Percentiles rank a stretch among this genome's conserved stretches.
Evolutionary conservation across 1,284 basidiomycete species (phyloP).

Genomic region (Hortiboletus rubellus): DNA sequence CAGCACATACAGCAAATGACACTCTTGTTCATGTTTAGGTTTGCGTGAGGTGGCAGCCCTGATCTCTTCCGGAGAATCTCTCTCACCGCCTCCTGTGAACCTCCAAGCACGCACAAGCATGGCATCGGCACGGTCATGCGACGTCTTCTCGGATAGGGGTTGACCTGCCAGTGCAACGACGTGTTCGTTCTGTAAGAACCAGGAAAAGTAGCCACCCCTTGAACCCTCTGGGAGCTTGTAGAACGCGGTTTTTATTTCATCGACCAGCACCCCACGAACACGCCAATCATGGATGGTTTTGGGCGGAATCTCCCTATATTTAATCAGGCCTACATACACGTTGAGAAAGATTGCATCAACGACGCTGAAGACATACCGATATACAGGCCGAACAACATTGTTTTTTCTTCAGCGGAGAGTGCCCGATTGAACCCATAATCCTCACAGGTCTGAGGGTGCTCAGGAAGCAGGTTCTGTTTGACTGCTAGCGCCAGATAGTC

Average conservation of each 20-base stretch:
- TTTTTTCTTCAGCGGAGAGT: neutral
- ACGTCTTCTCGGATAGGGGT: neutral
- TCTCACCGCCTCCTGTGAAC: constrained; percentile 2
- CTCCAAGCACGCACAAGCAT: constrained; percentile 3
- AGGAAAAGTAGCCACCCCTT: neutral
- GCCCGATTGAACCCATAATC: neutral
- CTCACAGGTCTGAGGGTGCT: neutral
- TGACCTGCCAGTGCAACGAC: neutral
- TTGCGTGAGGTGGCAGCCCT: neutral
- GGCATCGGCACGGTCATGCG: neutral
- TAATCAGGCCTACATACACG: neutral
- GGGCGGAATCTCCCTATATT: neutral
- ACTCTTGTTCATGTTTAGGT: neutral
- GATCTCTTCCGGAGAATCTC: neutral
- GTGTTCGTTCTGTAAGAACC: constrained; percentile 7
- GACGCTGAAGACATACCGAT: neutral
- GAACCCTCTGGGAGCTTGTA: neutral
- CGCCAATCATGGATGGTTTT: constrained; percentile 5
- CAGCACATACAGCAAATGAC: neutral
- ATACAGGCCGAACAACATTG: neutral
- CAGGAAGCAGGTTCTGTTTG: neutral
- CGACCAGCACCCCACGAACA: constrained; percentile 1
- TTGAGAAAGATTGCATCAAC: neutral
- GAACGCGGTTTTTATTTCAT: constrained; percentile 2
- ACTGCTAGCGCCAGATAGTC: neutral